phyloP scores from a whole-genome alignment of 345 rosid species.

The Abelmoschus esculentus region DNA sequence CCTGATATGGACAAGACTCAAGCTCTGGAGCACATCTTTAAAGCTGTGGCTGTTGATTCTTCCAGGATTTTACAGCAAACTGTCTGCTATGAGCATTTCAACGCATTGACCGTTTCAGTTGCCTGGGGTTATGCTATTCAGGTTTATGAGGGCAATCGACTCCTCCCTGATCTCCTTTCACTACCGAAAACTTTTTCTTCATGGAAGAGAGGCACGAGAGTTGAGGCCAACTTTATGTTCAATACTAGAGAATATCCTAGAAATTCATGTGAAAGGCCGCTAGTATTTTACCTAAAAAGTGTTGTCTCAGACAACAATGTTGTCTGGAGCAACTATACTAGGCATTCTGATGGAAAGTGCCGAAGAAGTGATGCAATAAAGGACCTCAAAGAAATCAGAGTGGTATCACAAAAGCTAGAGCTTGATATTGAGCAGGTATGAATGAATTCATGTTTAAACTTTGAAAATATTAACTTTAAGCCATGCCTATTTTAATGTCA shows the following conservation, averaged over 20 bases:
- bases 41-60: slow-evolving; percentile 56
- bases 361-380: slow-evolving; percentile 31
- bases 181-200: slow-evolving; percentile 59
- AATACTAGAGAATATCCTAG: slow-evolving; percentile 63
- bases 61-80: slow-evolving; percentile 73
- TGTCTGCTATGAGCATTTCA: slow-evolving; percentile 6
- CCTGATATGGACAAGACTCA: slow-evolving; percentile 48
- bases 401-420: slow-evolving; percentile 44
- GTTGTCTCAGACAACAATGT: slow-evolving; percentile 37
- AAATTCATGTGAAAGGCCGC: slow-evolving; percentile 61
- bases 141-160: slow-evolving; percentile 61
- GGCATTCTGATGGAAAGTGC: slow-evolving; percentile 41
- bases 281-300: slow-evolving; percentile 51
- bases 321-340: slow-evolving; percentile 50
- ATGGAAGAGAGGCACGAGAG: slow-evolving; percentile 61
- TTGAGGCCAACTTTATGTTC: slow-evolving; percentile 43
- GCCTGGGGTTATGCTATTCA: slow-evolving; percentile 90
- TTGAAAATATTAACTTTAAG: background rate
- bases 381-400: slow-evolving; percentile 37
- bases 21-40: slow-evolving; percentile 49
- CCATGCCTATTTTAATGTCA: background rate
- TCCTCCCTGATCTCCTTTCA: slow-evolving; percentile 67
- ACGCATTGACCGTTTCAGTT: slow-evolving; percentile 54
- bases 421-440: slow-evolving; percentile 53
- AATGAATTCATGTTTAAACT: background rate